A percentile compares a stretch with the other conserved stretches of the same genome.
Conservation (phyloP, 345 rosid species). For the Eutrema heterophyllum region DNA sequence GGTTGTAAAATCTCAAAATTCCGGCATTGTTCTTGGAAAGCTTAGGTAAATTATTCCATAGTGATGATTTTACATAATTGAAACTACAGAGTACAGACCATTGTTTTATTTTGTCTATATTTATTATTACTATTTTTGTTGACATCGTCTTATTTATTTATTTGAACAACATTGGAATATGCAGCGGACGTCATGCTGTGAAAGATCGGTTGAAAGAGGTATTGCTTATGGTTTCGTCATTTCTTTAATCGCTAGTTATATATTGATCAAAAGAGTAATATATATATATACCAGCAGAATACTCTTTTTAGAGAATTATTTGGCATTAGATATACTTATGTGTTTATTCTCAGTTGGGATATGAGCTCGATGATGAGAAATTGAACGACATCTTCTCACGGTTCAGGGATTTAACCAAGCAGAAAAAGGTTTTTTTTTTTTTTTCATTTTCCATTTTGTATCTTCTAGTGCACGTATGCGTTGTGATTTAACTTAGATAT, state of each 20-base stretch:
- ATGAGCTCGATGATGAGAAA: slow-evolving; percentile 62
- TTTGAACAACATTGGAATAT: not conserved
- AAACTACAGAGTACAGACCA: not conserved
- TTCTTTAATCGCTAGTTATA: not conserved
- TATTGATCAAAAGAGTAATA: not conserved
- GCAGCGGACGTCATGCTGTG: slow-evolving; percentile 92
- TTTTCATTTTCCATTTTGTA: not conserved
- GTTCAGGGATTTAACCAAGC: slow-evolving; percentile 79
- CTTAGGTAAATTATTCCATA: slow-evolving; percentile 44
- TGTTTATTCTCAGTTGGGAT: slow-evolving; percentile 59
- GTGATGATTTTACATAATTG: not conserved
- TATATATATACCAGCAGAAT: not conserved
- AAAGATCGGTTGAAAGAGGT: slow-evolving; percentile 59
- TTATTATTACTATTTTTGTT: too few relatives aligned
- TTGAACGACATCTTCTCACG: slow-evolving; percentile 61
- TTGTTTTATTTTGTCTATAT: not conserved
- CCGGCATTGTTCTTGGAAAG: slow-evolving; percentile 84
- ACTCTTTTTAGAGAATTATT: not conserved
- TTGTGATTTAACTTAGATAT: not conserved
- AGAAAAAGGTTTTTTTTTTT: slow-evolving; percentile 51
- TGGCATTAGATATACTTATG: not conserved
- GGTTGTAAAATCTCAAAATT: slow-evolving; percentile 52
- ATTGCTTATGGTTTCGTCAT: not conserved
- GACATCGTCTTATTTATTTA: not conserved
- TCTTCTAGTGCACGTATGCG: not conserved